phyloP scores from a whole-genome alignment of 345 rosid species.

The Theobroma cacao region DNA sequence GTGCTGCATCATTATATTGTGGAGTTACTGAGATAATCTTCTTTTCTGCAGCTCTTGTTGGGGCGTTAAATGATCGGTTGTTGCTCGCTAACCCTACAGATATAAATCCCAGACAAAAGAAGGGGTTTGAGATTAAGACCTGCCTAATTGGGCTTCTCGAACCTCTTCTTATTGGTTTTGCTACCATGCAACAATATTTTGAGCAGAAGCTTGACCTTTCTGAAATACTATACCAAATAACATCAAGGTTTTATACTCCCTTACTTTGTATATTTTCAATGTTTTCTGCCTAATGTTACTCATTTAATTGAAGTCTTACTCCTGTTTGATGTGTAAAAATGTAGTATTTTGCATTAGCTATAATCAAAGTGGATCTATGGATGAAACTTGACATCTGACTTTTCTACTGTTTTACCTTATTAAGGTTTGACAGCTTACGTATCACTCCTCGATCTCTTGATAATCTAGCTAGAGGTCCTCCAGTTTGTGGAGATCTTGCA shows the following conservation, averaged over 20 bases:
- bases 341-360: conserved; percentile 13
- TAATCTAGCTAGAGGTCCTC: conserved; percentile 85
- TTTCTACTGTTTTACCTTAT: conserved; percentile 20
- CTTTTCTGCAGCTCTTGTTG: conserved; percentile 65
- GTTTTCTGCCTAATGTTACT: background rate
- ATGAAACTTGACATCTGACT: conserved; percentile 23
- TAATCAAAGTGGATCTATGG: background rate
- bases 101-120: conserved; percentile 83
- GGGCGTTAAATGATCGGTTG: conserved; percentile 90
- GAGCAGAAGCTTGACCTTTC: conserved; percentile 92
- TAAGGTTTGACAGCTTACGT: conserved; percentile 93
- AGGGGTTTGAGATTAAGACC: conserved; percentile 81
- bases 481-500: conserved; percentile 96
- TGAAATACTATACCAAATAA: conserved; percentile 89
- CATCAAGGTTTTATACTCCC: conserved; percentile 61
- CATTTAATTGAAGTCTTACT: background rate
- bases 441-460: conserved; percentile 94
- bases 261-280: background rate
- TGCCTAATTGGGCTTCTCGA: conserved; percentile 96
- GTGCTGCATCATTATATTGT: conserved; percentile 11
- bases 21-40: conserved; percentile 17
- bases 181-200: conserved; percentile 93
- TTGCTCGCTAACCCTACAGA: conserved; percentile 84
- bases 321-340: background rate
- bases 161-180: conserved; percentile 97